These are phyloP conservation scores for Rhodamnia rubescens DNA, from an alignment of 345 rosid species.

Conservation along the genomic window DNA sequence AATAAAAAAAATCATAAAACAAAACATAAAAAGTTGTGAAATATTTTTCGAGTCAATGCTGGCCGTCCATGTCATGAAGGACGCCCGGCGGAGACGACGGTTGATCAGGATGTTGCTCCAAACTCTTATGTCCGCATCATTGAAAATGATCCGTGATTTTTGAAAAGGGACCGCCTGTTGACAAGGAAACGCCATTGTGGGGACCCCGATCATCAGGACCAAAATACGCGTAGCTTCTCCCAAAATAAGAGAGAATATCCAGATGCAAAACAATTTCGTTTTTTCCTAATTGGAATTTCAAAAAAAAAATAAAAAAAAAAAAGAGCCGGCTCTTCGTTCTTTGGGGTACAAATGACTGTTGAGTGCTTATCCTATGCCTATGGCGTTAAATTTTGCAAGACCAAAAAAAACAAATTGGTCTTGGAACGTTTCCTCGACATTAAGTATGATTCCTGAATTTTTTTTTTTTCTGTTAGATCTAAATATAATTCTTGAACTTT, in stretches of 20 bases:
- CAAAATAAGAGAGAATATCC: background rate
- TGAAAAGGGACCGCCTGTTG: background rate
- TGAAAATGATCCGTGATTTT: background rate
- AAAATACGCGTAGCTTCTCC: background rate
- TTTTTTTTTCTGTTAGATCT: background rate
- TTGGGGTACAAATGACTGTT: background rate
- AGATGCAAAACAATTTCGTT: no score
- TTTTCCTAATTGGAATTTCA: no score
- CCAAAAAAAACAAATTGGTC: no score
- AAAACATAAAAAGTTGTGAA: no score
- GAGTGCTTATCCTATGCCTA: background rate
- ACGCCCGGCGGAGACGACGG: no score
- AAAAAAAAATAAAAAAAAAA: no score
- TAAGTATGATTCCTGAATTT: no score
- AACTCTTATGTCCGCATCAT: background rate
- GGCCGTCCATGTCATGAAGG: no score
- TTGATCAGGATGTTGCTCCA: no score
- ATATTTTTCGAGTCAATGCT: no score
- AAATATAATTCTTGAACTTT: background rate
- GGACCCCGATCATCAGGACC: background rate
- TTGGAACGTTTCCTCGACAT: no score
- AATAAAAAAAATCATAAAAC: no score
- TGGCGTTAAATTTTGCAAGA: background rate
- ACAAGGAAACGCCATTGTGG: background rate
- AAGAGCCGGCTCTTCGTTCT: background rate